Percentiles rank a stretch among this genome's conserved stretches.
Conservation (phyloP, 371 early-diverging fungal genomes). For the Mortierella sp. region DNA sequence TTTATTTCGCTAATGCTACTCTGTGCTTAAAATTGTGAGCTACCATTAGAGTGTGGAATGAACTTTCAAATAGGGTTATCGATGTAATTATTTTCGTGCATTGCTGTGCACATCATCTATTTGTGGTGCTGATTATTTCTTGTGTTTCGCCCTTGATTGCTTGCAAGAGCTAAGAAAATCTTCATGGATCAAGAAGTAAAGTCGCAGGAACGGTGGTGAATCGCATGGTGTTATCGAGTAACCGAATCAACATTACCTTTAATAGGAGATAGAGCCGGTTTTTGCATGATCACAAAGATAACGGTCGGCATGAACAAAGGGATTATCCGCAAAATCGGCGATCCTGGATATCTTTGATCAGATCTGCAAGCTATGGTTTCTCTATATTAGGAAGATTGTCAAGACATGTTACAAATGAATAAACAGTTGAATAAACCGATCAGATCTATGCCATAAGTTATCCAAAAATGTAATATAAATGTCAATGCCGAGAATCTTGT, state of each 20-base stretch:
- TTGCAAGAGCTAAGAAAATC: slow-evolving; percentile 61
- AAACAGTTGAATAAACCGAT: not conserved
- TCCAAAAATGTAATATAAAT: no score
- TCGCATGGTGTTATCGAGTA: slow-evolving; percentile 62
- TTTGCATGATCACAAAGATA: slow-evolving; percentile 58
- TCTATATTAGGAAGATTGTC: slow-evolving; percentile 64
- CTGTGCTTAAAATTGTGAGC: no score
- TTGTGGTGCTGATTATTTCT: slow-evolving; percentile 60
- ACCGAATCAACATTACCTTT: slow-evolving; percentile 62
- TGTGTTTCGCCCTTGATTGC: slow-evolving; percentile 64
- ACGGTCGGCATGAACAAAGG: slow-evolving; percentile 63
- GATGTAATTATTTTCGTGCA: no score
- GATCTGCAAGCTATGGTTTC: slow-evolving; percentile 59
- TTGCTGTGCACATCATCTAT: no score
- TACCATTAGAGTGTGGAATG: no score
- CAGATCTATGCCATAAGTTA: not conserved
- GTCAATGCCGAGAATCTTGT: no score
- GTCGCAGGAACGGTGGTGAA: slow-evolving; percentile 72
- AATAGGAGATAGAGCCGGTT: slow-evolving; percentile 64
- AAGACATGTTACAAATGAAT: slow-evolving; percentile 60
- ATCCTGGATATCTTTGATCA: slow-evolving; percentile 66
- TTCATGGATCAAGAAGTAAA: slow-evolving; percentile 66
- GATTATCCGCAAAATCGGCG: slow-evolving; percentile 68
- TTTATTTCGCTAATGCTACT: no score
- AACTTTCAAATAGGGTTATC: no score